Base-by-base conservation (phyloP, 2,329 filamentous ascomycete genomes). In the Periconia digitata region DNA sequence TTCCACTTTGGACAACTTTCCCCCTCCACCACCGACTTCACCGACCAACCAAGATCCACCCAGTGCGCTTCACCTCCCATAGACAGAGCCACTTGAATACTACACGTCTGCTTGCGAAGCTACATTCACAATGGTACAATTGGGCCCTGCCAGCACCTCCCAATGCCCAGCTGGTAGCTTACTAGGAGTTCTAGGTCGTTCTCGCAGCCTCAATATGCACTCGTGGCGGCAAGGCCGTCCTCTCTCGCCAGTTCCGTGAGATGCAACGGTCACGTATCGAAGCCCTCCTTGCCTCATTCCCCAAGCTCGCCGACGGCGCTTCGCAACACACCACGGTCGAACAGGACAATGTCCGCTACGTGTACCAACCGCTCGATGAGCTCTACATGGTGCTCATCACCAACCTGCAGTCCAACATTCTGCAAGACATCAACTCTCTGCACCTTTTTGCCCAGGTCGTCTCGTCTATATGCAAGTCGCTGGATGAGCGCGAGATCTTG, bases 311-410 rank as follows among this genome's bases (percentile, higher is more conserved):
- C 66, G 92, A 96, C 74, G 91, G 89, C 54, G 89, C 92, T 53
- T 96, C 91, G 44, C 94, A 99, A 75, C 94, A 99, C 75, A 99
- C 94, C 22, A 99, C 90, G 6, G 92, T 97, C 65, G 94, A 99
- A 76, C 92, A 97, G 76, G 95, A 99, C 79, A 97, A 96, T 78
- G 94, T 99, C 68, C 92, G 94, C 77, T 99, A 96, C 71, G 94
- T 99, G 50, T 99, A 99, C 80, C 94, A 99, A 74, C 95, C 94
- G 51, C 83, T 99, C 57, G 95, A 99, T 76, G 95, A 99, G 79
- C 86, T 99, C 57, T 99, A 99, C 83, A 97, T 99, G 85, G 92
- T 99, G 59, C 85, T 99, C 67, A 97, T 99, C 76, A 99, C 95
- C 73, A 99, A 99, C 80, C 89, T 91, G 65, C 94, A 97, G 79